phyloP scores from a whole-genome alignment of 305 asterid species.

The Fraxinus latifolia region DNA sequence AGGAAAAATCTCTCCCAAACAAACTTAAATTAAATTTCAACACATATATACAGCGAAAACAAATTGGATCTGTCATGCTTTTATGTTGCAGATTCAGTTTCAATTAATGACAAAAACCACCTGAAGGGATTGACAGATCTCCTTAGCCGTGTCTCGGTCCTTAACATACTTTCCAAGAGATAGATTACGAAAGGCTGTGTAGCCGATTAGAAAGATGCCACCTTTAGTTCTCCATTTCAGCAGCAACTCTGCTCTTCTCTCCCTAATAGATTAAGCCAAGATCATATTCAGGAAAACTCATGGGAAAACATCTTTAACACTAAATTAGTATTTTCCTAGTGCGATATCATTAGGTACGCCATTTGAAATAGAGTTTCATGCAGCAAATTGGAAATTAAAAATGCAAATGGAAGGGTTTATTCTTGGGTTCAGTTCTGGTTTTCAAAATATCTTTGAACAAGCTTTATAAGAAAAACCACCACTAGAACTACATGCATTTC shows the following conservation, averaged over 20 bases:
- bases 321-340: constrained; percentile 7
- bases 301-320: constrained; percentile 1
- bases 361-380: background rate
- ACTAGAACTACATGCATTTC: background rate
- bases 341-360: background rate
- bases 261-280: constrained; percentile 49
- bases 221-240: constrained; percentile 87
- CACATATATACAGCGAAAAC: background rate
- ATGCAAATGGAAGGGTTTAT: background rate
- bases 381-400: background rate
- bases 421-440: constrained; percentile 8
- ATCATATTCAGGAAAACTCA: constrained; percentile 17
- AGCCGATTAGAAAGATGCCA: constrained; percentile 87
- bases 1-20: background rate
- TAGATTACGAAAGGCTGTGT: constrained; percentile 78
- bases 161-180: constrained; percentile 86
- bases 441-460: background rate
- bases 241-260: constrained; percentile 69
- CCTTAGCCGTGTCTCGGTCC: constrained; percentile 79
- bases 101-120: constrained; percentile 36
- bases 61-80: background rate
- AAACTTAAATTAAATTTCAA: background rate
- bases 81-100: constrained; percentile 20
- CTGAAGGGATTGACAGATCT: constrained; percentile 77
- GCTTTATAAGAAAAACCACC: constrained; percentile 4